Conservation (phyloP, 305 asterid species). For the Solanum hybrid region DNA sequence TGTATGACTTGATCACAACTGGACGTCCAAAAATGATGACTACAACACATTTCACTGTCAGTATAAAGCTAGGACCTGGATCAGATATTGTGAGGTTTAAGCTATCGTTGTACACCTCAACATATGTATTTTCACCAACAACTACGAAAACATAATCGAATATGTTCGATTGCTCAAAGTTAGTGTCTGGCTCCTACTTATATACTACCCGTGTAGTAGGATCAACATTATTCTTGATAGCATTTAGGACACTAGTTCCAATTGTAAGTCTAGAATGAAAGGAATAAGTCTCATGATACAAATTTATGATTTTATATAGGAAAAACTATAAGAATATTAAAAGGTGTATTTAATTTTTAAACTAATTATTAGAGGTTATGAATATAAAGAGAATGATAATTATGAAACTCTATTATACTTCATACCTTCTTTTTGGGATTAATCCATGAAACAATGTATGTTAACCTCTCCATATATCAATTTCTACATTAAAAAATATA, state of each 20-base stretch:
- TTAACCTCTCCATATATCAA: too few relatives aligned
- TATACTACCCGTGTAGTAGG: conserved; percentile 32
- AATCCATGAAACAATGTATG: too few relatives aligned
- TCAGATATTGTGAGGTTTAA: conserved; percentile 30
- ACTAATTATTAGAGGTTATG: too few relatives aligned
- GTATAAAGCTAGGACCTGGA: conserved; percentile 43
- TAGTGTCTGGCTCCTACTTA: conserved; percentile 21
- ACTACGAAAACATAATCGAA: conserved; percentile 38
- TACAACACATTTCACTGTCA: conserved; percentile 37
- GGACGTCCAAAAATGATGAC: conserved; percentile 58
- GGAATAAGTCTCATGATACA: too few relatives aligned
- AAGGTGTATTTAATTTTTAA: too few relatives aligned
- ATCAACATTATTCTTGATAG: conserved; percentile 32
- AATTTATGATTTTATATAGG: too few relatives aligned
- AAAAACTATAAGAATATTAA: too few relatives aligned
- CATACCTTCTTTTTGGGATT: too few relatives aligned
- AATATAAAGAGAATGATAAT: too few relatives aligned
- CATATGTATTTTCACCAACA: conserved; percentile 42
- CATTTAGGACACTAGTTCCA: conserved; percentile 17
- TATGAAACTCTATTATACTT: too few relatives aligned
- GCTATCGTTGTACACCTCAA: conserved; percentile 38
- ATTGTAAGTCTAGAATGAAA: too few relatives aligned
- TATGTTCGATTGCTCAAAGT: conserved; percentile 17
- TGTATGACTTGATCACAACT: conserved; percentile 14
- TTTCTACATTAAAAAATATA: too few relatives aligned